Percentiles rank a stretch among this genome's conserved stretches.
These are phyloP conservation scores for Escallonia rubra DNA, from an alignment of 129 eudicot genomes.

Conservation along the genomic window DNA sequence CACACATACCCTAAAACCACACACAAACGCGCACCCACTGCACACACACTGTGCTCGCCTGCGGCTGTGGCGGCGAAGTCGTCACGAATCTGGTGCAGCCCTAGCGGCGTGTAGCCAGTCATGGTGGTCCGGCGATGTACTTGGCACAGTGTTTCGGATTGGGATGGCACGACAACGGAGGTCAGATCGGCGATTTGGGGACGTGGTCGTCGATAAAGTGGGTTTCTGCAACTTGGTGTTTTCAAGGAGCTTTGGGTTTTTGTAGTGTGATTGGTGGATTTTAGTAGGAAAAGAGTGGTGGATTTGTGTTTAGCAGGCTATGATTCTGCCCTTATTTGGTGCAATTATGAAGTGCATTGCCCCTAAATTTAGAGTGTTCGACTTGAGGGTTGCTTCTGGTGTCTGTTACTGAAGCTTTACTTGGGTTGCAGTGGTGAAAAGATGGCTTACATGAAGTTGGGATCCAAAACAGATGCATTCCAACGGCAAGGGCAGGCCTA, in stretches of 20 bases:
- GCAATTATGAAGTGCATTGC: conserved; percentile 6
- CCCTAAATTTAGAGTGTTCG: not conserved
- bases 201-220: not conserved
- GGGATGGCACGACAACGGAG: too few species aligned
- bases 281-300: not conserved
- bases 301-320: conserved; percentile 8
- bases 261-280: too few species aligned
- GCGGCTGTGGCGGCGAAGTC: too few species aligned
- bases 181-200: too few species aligned
- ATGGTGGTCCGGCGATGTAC: too few species aligned
- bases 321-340: not conserved
- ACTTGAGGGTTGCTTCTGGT: too few species aligned
- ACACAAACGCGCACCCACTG: too few species aligned
- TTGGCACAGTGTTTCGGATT: too few species aligned
- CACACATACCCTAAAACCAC: too few species aligned
- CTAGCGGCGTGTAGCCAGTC: too few species aligned
- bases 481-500: conserved; percentile 88
- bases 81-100: too few species aligned
- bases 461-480: conserved; percentile 89
- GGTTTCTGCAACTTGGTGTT: conserved; percentile 21
- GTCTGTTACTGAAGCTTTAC: conserved; percentile 4
- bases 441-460: conserved; percentile 95
- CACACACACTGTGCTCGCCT: too few species aligned
- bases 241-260: not conserved
- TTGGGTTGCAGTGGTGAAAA: conserved; percentile 6